phyloP scores from a whole-genome alignment of 2,329 filamentous ascomycete genomes.

The Beauveria varroae region DNA sequence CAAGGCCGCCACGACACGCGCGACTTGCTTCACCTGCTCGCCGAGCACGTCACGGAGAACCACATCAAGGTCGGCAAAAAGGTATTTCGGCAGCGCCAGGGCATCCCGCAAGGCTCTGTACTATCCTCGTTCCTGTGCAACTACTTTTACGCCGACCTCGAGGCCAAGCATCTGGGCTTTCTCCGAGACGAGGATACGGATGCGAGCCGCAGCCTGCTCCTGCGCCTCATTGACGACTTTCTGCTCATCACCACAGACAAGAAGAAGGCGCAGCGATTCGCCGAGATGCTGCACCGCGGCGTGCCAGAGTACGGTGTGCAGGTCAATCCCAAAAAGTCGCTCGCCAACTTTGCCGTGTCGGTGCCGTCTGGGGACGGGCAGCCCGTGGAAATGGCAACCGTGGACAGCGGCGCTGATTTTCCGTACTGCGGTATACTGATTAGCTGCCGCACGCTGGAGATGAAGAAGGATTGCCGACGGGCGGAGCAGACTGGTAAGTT shows the following conservation, averaged over 20 bases:
- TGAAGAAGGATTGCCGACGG: conserved; percentile 60
- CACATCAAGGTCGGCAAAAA: conserved; percentile 83
- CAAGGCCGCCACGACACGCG: conserved; percentile 49
- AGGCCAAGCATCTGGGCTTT: conserved; percentile 62
- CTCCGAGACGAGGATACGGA: conserved; percentile 26
- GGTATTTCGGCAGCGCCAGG: conserved; percentile 77
- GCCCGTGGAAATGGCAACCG: conserved; percentile 35
- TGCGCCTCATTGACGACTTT: conserved; percentile 89
- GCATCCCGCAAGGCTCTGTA: conserved; percentile 90
- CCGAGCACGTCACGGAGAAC: conserved; percentile 76
- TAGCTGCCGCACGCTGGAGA: conserved; percentile 64
- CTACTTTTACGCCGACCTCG: conserved; percentile 90
- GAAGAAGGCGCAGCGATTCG: conserved; percentile 61
- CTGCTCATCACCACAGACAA: conserved; percentile 71
- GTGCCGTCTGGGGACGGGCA: conserved; percentile 30
- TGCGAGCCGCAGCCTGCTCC: conserved; percentile 46
- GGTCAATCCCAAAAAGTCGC: conserved; percentile 70
- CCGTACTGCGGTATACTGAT: conserved; percentile 85
- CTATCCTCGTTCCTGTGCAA: conserved; percentile 84
- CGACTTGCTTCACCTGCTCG: conserved; percentile 60
- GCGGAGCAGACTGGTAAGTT: conserved; percentile 42
- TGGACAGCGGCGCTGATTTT: conserved; percentile 45
- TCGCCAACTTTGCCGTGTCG: conserved; percentile 71
- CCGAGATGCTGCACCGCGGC: conserved; percentile 73
- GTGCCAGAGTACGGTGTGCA: conserved; percentile 71